A percentile compares a stretch with the other conserved stretches of the same genome.
Conservation (phyloP, 2,329 filamentous ascomycete species). For the Paraconiothyrium brasiliense region DNA sequence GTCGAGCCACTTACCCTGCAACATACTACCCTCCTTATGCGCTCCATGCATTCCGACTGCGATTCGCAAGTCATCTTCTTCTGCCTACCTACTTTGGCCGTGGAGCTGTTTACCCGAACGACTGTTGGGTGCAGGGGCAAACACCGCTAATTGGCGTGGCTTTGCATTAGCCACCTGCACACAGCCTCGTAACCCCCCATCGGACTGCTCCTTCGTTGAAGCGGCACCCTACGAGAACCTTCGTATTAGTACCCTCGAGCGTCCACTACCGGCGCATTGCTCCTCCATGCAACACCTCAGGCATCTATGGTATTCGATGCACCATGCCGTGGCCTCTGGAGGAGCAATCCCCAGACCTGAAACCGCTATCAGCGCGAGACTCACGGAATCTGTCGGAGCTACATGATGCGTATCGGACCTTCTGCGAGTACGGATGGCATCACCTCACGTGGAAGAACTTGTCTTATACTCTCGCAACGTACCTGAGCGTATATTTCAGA, state of each 20-base stretch:
- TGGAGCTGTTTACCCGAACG: not conserved
- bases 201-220: not conserved
- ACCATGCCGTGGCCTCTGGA: slow-evolving; percentile 5
- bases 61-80: not conserved
- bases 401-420: slow-evolving; percentile 17
- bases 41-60: not conserved
- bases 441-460: slow-evolving; percentile 21
- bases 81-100: not conserved
- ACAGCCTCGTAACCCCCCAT: slow-evolving; percentile 10
- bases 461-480: slow-evolving; percentile 7
- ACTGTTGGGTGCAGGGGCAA: not conserved
- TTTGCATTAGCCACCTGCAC: slow-evolving; percentile 12
- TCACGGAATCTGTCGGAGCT: slow-evolving; percentile 10
- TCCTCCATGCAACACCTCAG: not conserved
- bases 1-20: not conserved
- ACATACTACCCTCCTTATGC: not conserved
- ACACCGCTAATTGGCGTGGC: not conserved
- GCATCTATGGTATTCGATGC: not conserved
- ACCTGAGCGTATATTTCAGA: slow-evolving; percentile 11
- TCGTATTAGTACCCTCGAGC: not conserved
- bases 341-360: not conserved
- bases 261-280: not conserved
- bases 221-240: slow-evolving; percentile 7
- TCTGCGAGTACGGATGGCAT: slow-evolving; percentile 20
- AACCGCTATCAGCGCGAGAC: not conserved